These are phyloP conservation scores for Rhynchospora breviuscula DNA, from an alignment of 176 grass and related monocot species.

Conservation along the genomic window DNA sequence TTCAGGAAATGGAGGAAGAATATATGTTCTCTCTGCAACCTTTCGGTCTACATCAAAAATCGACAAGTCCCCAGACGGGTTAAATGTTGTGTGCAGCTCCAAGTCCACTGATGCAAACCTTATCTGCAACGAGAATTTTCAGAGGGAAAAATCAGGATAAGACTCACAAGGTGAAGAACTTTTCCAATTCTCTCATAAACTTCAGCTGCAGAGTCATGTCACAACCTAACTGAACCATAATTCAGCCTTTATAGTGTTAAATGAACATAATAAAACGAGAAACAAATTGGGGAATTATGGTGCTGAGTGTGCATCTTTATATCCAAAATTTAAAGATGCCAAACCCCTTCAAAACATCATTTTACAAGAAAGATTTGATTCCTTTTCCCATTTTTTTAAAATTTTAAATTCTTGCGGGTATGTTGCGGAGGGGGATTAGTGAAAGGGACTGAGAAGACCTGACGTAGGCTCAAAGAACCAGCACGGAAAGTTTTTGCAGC, in stretches of 20 bases:
- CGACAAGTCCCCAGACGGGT: slow-evolving; percentile 54
- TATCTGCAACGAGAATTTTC: slow-evolving; percentile 42
- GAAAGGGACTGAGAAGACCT: slow-evolving; percentile 31
- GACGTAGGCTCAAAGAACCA: slow-evolving; percentile 73
- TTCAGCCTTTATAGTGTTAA: neutral
- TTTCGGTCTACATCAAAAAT: slow-evolving; percentile 69
- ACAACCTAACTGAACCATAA: neutral
- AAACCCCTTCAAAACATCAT: neutral
- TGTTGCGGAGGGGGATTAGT: neutral
- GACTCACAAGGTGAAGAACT: neutral
- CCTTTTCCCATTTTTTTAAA: neutral
- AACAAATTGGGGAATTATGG: neutral
- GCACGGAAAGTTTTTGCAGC: slow-evolving; percentile 91
- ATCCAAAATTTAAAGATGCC: neutral
- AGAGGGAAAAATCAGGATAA: neutral
- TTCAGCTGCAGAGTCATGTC: neutral
- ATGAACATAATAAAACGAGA: neutral
- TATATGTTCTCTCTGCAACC: slow-evolving; percentile 53
- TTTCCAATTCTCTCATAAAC: neutral
- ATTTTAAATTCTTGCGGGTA: neutral
- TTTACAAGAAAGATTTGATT: neutral
- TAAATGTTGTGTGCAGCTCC: slow-evolving; percentile 65
- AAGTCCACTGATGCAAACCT: slow-evolving; percentile 70
- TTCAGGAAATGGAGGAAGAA: slow-evolving; percentile 60
- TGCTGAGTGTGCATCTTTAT: neutral